Base-by-base conservation (phyloP, 257 asterid genomes). In the Solanum paucissectum region DNA sequence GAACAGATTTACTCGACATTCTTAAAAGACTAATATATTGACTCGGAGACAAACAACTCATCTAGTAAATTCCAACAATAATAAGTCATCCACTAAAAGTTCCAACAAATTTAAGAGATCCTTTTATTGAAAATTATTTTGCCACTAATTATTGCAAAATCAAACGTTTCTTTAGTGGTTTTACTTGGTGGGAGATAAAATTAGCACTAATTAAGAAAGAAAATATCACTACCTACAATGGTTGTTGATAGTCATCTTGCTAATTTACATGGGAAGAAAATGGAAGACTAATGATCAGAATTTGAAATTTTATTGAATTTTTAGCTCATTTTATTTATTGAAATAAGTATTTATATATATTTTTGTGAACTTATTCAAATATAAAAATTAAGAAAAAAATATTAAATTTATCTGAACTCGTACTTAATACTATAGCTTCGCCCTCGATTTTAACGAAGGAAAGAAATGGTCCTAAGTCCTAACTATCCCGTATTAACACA, bases 1-100 rank as follows among this genome's bases (percentile, higher is more conserved):
- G 23, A 60, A 2, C 4, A 6, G 11, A 10, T 62, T 64, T n/a
- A 64, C 0, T 4, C 0, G 0, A 2, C 5, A 12, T 27, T 12
- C 74, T 68, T 68, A 64, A 68, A 27, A 27, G 11, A 27, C 5
- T 12, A 68, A 29, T 29, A 29, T 29, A 12, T 6, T 68, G 42
- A 33, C 12, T 33, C 1, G 34, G 23, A 29, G 9, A 69, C 2
- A 69, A 69, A 69, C 1, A 29, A 69, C 5, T 32, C 3, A 69
- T 14, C 23, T 29, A 69, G 37, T 69, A 29, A 69, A 69, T 69
- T 69, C 3, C 75, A 29, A 69, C 23, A 29, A 69, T 29, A 69
- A 20, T 29, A 69, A 69, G 76, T 29, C 76, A 69, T 69, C 76
- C 76, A 7, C 76, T 29, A 27, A 62, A 62, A 3, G 12, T 64